These are phyloP conservation scores for Cladosporium phlei DNA, from an alignment of 2,329 filamentous ascomycete species.

Conservation along the genomic window DNA sequence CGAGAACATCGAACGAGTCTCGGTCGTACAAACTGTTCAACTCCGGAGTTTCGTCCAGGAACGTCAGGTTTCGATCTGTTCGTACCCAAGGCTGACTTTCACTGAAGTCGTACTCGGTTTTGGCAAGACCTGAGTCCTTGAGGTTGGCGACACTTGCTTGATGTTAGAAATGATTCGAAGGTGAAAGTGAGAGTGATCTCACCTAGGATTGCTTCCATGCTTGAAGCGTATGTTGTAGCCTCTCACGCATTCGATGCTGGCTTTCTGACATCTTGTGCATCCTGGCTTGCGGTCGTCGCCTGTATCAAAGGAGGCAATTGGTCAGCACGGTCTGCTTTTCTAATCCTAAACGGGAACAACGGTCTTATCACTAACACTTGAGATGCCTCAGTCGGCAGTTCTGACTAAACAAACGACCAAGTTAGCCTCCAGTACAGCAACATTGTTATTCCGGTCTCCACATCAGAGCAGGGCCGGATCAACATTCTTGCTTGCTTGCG, in stretches of 20 bases:
- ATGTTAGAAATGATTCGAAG: not conserved
- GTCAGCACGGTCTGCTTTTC: not conserved
- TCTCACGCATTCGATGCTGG: constrained; percentile 28
- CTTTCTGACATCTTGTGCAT: constrained; percentile 28
- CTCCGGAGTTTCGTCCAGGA: constrained; percentile 31
- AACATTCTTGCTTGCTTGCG: no score
- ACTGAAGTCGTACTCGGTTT: constrained; percentile 30
- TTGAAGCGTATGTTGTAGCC: constrained; percentile 31
- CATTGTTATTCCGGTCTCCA: no score
- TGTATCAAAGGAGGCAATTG: constrained; percentile 2
- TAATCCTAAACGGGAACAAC: no score
- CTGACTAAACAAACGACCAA: constrained; percentile 17
- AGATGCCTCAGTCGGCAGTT: constrained; percentile 28
- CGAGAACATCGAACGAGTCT: constrained; percentile 21
- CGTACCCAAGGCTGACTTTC: constrained; percentile 30
- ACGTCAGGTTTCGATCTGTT: constrained; percentile 27
- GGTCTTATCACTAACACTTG: constrained; percentile 25
- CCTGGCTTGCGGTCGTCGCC: constrained; percentile 28
- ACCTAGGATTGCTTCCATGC: constrained; percentile 31
- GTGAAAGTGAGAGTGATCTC: not conserved
- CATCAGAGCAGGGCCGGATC: not conserved
- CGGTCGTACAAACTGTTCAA: constrained; percentile 31
- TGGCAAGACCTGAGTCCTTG: constrained; percentile 24
- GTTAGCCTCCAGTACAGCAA: constrained; percentile 2
- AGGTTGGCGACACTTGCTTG: constrained; percentile 19